Conservation (phyloP, 2,329 filamentous ascomycete genomes). For the Pyrenophora tritici-repentis region DNA sequence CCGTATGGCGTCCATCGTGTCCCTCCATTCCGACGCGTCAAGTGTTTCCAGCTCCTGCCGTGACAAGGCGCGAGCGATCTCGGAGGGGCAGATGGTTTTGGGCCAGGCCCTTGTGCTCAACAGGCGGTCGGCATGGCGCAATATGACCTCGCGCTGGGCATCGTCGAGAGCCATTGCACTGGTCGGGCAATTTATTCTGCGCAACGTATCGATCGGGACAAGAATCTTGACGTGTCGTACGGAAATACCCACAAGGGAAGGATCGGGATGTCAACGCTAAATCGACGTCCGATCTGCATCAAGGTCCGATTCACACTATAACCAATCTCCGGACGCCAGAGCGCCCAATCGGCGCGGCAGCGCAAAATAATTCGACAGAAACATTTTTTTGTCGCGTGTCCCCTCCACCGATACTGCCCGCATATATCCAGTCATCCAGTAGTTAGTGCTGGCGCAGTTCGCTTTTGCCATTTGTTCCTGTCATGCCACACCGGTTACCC, state of each 20-base stretch:
- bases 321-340: conserved; percentile 30
- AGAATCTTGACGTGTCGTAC: not conserved
- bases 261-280: conserved; percentile 17
- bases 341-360: conserved; percentile 33
- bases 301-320: conserved; percentile 16
- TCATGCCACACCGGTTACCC: conserved; percentile 30
- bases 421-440: not conserved
- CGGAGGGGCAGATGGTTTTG: conserved; percentile 60
- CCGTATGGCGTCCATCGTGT: conserved; percentile 54
- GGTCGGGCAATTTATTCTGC: no score
- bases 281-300: conserved; percentile 23
- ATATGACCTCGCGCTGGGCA: conserved; percentile 19
- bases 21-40: conserved; percentile 49
- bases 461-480: conserved; percentile 1
- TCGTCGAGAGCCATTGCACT: conserved; percentile 26
- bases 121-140: conserved; percentile 32
- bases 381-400: conserved; percentile 7
- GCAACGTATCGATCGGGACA: not conserved
- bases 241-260: not conserved
- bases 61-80: conserved; percentile 55
- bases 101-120: conserved; percentile 46
- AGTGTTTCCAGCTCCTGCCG: conserved; percentile 44
- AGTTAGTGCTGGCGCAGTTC: conserved; percentile 8
- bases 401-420: conserved; percentile 28
- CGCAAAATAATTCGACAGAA: conserved; percentile 18